These are phyloP conservation scores for Mycena albidolilacea DNA, from an alignment of 768 basidiomycete species.

Conservation along the genomic window DNA sequence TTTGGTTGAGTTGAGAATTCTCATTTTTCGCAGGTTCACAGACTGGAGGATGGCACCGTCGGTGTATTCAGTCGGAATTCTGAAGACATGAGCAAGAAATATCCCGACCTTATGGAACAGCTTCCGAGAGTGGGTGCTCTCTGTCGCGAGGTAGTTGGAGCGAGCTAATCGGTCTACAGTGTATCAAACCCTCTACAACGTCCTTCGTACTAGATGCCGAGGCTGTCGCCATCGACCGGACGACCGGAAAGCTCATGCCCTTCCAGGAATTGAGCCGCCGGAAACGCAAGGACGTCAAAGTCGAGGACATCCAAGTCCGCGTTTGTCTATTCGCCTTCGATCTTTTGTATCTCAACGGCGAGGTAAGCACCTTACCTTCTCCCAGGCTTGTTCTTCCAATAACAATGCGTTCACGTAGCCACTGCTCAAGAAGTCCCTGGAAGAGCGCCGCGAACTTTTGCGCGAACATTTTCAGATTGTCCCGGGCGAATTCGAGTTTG, in stretches of 20 bases:
- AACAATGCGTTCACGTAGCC: constrained; percentile 64
- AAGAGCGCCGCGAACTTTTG: constrained; percentile 84
- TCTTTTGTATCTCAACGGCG: constrained; percentile 95
- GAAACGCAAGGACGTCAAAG: constrained; percentile 97
- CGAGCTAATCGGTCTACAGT: constrained; percentile 60
- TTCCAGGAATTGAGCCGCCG: constrained; percentile 97
- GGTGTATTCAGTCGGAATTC: constrained; percentile 98
- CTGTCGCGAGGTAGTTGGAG: background rate
- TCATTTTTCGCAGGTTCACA: constrained; percentile 77
- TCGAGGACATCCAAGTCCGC: constrained; percentile 97
- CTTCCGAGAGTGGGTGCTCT: constrained; percentile 76
- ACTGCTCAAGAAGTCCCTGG: constrained; percentile 81
- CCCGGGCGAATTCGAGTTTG: constrained; percentile 93
- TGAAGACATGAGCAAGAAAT: constrained; percentile 99
- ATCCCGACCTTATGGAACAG: constrained; percentile 97
- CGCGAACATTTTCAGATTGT: constrained; percentile 86
- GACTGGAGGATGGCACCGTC: constrained; percentile 84
- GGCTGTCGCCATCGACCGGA: constrained; percentile 94
- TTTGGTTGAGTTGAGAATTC: background rate
- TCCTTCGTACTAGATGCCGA: constrained; percentile 98
- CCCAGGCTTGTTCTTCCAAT: background rate
- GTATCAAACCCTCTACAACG: constrained; percentile 84
- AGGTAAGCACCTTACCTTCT: constrained; percentile 67
- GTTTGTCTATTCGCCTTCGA: constrained; percentile 99
- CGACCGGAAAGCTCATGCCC: constrained; percentile 89